These are phyloP conservation scores for Spinellus fusiger DNA, from an alignment of 192 early-diverging fungal species.

Conservation along the genomic window DNA sequence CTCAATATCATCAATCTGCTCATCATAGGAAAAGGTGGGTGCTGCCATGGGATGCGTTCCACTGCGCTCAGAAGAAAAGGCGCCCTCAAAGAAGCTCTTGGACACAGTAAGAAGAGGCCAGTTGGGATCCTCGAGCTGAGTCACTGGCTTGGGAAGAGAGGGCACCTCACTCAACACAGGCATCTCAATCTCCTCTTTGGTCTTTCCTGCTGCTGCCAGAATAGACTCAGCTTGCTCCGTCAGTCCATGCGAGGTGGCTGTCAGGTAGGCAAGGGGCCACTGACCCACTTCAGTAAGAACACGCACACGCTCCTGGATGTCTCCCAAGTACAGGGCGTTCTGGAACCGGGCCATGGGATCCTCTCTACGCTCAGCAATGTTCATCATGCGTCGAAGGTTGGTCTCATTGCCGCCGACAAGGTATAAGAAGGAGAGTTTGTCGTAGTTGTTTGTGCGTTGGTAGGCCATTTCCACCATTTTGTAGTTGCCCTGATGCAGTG, in stretches of 20 bases:
- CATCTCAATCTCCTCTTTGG: slow-evolving; percentile 51
- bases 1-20: slow-evolving; percentile 47
- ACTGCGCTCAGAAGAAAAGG: slow-evolving; percentile 49
- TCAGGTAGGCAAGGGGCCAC: slow-evolving; percentile 85
- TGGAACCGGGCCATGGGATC: slow-evolving; percentile 91
- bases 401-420: slow-evolving; percentile 86
- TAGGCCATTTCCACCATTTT: slow-evolving; percentile 87
- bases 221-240: slow-evolving; percentile 81
- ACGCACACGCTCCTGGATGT: slow-evolving; percentile 85
- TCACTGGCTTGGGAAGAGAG: slow-evolving; percentile 64
- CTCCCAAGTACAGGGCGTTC: slow-evolving; percentile 85
- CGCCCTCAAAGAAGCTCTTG: slow-evolving; percentile 80
- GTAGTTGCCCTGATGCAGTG: slow-evolving; percentile 86
- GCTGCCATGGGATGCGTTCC: slow-evolving; percentile 45
- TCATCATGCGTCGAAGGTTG: slow-evolving; percentile 91
- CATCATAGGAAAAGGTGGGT: slow-evolving; percentile 45
- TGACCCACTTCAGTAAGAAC: slow-evolving; percentile 85
- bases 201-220: slow-evolving; percentile 64
- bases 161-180: slow-evolving; percentile 49
- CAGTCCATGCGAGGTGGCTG: slow-evolving; percentile 87
- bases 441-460: slow-evolving; percentile 87
- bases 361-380: slow-evolving; percentile 82
- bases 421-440: slow-evolving; percentile 94
- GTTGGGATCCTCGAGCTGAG: slow-evolving; percentile 71
- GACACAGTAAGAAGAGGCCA: slow-evolving; percentile 90